Percentiles rank a stretch among this genome's conserved stretches.
Evolutionary conservation across 1,284 basidiomycete genomes (phyloP).

Genomic region (Trametes sp.): DNA sequence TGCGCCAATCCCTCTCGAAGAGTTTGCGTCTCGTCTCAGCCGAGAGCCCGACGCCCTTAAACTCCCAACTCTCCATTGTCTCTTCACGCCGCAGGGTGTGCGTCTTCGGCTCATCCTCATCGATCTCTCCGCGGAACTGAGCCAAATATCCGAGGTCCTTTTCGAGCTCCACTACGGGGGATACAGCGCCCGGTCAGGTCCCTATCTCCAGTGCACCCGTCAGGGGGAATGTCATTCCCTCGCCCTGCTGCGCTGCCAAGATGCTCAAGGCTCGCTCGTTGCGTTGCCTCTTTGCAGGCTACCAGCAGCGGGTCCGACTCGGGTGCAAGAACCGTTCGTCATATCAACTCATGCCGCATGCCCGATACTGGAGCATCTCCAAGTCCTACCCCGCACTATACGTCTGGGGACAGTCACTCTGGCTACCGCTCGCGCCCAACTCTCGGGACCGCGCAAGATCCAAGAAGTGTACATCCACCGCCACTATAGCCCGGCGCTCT

Average conservation of each 20-base stretch:
- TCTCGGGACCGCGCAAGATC: no score
- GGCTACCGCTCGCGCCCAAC: no score
- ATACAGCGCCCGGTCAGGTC: not conserved
- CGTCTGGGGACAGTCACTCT: no score
- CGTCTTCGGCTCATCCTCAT: not conserved
- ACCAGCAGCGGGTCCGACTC: not conserved
- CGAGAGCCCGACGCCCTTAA: not conserved
- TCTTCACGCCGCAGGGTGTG: not conserved
- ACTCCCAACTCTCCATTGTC: not conserved
- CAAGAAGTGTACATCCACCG: no score
- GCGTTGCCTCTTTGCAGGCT: not conserved
- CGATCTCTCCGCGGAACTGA: not conserved
- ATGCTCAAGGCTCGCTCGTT: not conserved
- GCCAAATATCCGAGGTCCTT: not conserved
- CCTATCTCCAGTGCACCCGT: not conserved
- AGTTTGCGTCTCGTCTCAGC: not conserved
- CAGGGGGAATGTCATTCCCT: not conserved
- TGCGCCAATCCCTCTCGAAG: not conserved
- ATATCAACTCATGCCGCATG: not conserved
- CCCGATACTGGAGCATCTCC: not conserved
- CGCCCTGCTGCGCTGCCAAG: not conserved
- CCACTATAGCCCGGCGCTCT: no score
- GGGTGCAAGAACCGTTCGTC: no score
- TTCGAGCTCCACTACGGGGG: not conserved
- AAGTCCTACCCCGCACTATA: no score